Base-by-base conservation (phyloP, 1,284 basidiomycete genomes). In the Austroboletus olivaceoglutinosus region DNA sequence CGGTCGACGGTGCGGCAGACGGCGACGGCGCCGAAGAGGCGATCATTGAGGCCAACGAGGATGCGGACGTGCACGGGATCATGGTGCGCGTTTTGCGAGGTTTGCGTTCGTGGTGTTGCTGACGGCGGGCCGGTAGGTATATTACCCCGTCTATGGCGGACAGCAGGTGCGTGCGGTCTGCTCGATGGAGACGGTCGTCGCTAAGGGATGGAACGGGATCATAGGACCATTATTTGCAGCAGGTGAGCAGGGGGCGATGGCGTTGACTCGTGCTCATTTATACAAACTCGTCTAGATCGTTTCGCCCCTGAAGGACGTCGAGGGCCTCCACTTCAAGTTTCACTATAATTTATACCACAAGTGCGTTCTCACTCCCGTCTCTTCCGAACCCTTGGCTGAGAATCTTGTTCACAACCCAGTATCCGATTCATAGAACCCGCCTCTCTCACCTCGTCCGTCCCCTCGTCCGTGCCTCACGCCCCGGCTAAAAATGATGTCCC, bases 291-390 rank as follows among this genome's bases (percentile, higher is more conserved):
- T 29, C 3, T 21, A 29, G 85, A 83, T 96, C 49, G 91, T 99
- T 13, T 94, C 93, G 2, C 94, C 96, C 2, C 81, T 91, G 58
- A 99, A 99, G 73, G 96, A 99, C 60, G 96, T 99, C 47, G 96
- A 99, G 72, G 96, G 96, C 4, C 79, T 98, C 45, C 85, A 98
- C 73, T 93, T 93, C 76, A 93, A 93, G 70, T 96, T 94, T 70
- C 89, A 96, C 61, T 98, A 95, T 73, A 97, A 97, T 69, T 76
- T 98, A 48, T 98, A 98, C 71, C 94, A 98, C 80, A 97, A 97
- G 92, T 93, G 27, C 7, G 27, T 29, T 27, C 11, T 29, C 5
- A 29, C 12, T 12, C 27, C 27, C n/a, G n/a, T n/a, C n/a, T n/a
- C n/a, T n/a, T n/a, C n/a, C n/a, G n/a, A n/a, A n/a, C n/a, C n/a